Conservation (phyloP, 306 rosid species). For the Sindora glabra region DNA sequence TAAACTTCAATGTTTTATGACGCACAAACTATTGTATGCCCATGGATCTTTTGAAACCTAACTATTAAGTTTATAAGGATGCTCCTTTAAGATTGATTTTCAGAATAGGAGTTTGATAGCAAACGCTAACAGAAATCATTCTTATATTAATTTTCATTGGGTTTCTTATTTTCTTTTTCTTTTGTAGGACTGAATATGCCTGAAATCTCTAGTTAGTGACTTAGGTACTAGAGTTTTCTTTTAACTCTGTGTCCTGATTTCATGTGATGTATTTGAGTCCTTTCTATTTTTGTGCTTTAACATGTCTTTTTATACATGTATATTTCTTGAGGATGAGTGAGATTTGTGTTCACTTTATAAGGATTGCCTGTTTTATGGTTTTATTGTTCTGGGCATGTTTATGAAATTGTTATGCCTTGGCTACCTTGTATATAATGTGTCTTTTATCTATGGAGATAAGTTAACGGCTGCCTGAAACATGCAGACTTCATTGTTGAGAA, state of each 20-base stretch:
- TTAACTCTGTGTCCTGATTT: neutral
- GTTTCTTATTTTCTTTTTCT: neutral
- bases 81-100: too few relatives aligned
- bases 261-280: neutral
- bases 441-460: neutral
- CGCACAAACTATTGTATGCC: neutral
- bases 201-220: slow-evolving; percentile 1
- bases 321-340: neutral
- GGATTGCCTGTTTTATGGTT: neutral
- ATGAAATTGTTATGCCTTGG: neutral
- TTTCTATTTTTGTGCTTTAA: neutral
- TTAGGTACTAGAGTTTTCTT: neutral
- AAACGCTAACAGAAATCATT: neutral
- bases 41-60: neutral
- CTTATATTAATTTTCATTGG: neutral
- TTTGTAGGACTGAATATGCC: neutral
- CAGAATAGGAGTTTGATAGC: neutral
- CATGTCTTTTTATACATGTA: neutral
- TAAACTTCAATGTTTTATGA: neutral
- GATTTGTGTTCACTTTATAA: neutral
- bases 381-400: neutral
- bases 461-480: slow-evolving; percentile 2
- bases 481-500: slow-evolving; percentile 70
- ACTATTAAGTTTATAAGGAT: too few relatives aligned
- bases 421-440: neutral